Evolutionary conservation across 371 early-diverging fungal genomes (phyloP), one percentile per base, ranked within the genome.

Genomic region (Amoeboaphelidium protococcarum): DNA sequence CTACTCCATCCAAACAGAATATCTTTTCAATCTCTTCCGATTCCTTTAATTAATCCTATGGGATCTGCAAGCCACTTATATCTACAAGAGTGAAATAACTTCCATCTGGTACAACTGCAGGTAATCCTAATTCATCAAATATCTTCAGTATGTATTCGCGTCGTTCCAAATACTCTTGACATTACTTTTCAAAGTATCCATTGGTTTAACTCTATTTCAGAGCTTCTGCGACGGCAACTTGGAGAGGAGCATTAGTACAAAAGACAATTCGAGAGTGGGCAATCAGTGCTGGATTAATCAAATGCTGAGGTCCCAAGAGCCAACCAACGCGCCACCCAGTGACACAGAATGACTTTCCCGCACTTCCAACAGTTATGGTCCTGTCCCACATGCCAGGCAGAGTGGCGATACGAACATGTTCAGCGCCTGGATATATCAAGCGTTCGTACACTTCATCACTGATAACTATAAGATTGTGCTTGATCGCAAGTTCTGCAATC

Each of bases 321-420:
- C 91, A 92, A 41, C 94, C 94, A 21, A 92, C 71, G 52, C 90
- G 82, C 94, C 94, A 92, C 21, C 94, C 94, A 1, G 94, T 92
- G 3, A 85, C 81, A 21, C 88, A 85, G 63, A 89, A 86, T 48
- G 79, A 75, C 59, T 92, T 92, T 45, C 94, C 94, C 26, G 73
- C 81, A 23, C 81, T 79, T n/a, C 90, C 88, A 6, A 89, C 75
- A 0, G 90, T 85, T 31, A 92, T 69, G 0, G 94, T 91, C 41
- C 90, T 74, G 50, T 87, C 74, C 79, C 80, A 90, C 59, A 88
- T 64, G 25, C 76, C 74, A 1, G 79, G 72, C 37, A 89, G 61
- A 41, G 74, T 75, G 0, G 88, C 85, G 52, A 40, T n/a, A n/a
- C n/a, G n/a, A n/a, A n/a, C n/a, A n/a, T n/a, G n/a, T n/a, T n/a